Conservation (phyloP, 2,329 filamentous ascomycete genomes). For the Trichoderma cornu-damae region DNA sequence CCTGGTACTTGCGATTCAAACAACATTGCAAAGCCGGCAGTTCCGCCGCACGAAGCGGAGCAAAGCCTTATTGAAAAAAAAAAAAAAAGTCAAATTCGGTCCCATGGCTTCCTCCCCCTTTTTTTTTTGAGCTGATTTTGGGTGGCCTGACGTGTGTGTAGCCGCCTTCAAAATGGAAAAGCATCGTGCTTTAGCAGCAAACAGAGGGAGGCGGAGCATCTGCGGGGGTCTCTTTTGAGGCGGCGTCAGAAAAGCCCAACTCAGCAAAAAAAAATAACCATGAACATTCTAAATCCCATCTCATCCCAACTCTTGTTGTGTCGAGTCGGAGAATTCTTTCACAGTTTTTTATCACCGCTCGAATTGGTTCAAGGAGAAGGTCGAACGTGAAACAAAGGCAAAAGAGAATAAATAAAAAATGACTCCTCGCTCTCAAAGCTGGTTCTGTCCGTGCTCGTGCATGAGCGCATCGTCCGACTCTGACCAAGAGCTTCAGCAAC, state of each 20-base stretch:
- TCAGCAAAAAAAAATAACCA: neutral
- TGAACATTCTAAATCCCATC: neutral
- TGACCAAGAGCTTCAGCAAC: slow-evolving; percentile 1
- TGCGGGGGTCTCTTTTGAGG: slow-evolving; percentile 7
- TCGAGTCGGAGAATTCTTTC: too few species aligned
- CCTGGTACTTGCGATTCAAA: too few species aligned
- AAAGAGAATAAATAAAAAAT: too few species aligned
- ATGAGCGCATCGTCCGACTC: slow-evolving; percentile 1
- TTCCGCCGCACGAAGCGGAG: too few species aligned
- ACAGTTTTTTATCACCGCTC: too few species aligned
- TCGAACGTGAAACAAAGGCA: too few species aligned
- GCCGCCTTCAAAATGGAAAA: neutral
- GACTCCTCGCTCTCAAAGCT: neutral
- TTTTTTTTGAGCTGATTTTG: too few species aligned
- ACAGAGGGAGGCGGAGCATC: slow-evolving; percentile 9
- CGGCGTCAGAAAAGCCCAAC: neutral
- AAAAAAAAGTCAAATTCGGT: too few species aligned
- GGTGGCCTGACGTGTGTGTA: too few species aligned
- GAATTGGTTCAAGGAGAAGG: neutral
- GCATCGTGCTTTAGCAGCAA: neutral
- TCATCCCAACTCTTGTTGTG: neutral
- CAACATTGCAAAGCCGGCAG: too few species aligned
- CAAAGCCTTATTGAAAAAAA: too few species aligned
- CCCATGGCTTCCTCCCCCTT: too few species aligned
- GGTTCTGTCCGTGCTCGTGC: slow-evolving; percentile 12